A percentile compares a stretch with the other conserved stretches of the same genome.
Conservation (phyloP, 2,329 filamentous ascomycete genomes). For the Diaporthe sp. region DNA sequence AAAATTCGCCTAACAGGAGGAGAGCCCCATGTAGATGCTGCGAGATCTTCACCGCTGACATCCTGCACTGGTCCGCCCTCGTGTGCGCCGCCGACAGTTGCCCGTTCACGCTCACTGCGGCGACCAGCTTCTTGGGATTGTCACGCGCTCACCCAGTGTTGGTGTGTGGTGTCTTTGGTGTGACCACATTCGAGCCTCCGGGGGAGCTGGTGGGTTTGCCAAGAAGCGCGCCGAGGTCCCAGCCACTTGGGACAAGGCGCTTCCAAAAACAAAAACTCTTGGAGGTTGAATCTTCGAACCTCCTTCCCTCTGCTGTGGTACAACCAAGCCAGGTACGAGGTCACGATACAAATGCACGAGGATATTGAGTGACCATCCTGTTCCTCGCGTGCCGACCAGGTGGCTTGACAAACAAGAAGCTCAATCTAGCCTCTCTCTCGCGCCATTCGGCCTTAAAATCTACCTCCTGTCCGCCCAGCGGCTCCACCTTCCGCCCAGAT, state of each 20-base stretch:
- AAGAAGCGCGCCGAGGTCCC: slow-evolving; percentile 16
- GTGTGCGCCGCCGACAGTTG: background rate
- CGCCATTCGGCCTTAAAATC: slow-evolving; percentile 25
- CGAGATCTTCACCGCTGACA: slow-evolving; percentile 16
- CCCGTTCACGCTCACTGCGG: background rate
- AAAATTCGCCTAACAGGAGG: background rate
- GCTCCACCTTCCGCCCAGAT: slow-evolving; percentile 15
- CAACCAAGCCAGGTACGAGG: background rate
- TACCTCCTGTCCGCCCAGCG: background rate
- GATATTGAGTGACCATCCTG: background rate
- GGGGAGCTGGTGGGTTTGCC: slow-evolving; percentile 12
- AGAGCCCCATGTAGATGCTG: background rate
- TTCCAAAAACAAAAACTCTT: slow-evolving; percentile 9
- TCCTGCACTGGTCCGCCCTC: background rate
- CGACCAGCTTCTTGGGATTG: background rate
- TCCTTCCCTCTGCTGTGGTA: background rate
- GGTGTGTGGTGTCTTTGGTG: background rate
- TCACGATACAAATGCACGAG: slow-evolving; percentile 13
- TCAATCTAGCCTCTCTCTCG: slow-evolving; percentile 12
- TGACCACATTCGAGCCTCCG: background rate
- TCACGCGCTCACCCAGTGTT: slow-evolving; percentile 5
- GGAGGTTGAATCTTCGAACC: background rate
- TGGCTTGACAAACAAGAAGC: background rate
- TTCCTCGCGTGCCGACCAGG: slow-evolving; percentile 21
- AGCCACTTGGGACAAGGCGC: slow-evolving; percentile 23